Evolutionary conservation across 129 eudicot species (phyloP), one percentile per base, ranked within the genome.

Genomic region (Silybum marianum): DNA sequence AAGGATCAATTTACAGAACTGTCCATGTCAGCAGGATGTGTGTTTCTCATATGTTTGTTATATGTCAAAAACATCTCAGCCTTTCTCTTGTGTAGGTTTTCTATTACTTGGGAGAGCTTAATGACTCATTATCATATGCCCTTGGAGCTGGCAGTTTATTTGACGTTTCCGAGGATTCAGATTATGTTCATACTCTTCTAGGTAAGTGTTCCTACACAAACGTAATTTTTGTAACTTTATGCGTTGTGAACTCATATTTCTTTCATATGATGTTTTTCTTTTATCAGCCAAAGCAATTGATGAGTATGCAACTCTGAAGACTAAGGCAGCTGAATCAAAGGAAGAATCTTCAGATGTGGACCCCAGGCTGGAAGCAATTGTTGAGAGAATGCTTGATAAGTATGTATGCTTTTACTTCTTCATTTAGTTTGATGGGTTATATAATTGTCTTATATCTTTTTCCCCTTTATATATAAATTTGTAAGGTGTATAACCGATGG

Each of bases 331-430:
- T 54, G 97, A 95, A 84, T 76, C 94, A 23, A 90, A 84, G 74
- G 90, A 87, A 75, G 89, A 77, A 62, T 76, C 93, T 77, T 85
- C 87, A 6, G 80, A 82, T 11, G 78, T 95, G 66, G 99, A 95
- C 85, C 99, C 95, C 72, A 89, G 99, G 80, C 85, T 95, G 87
- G 99, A 95, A 83, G 97, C 95, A 63, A 90, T 95, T 30, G 97
- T 92, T 51, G 99, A 95, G 90, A 88, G 93, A 73, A 90, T 95
- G 97, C 93, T 95, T 85, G 97, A 92, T 26, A 95, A 95, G 99
- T 95, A 95, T 77, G 98, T n/a, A 34, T 4, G 11, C 63, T 78
- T 62, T n/a, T 36, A 14, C 63, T 74, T 30, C 4, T 72, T 73
- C 1, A 44, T 70, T 38, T 9, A 6, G 2, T 75, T 62, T 60